Evolutionary conservation across 495 filamentous ascomycete genomes (phyloP).

Genomic region (Copromyces sp.): DNA sequence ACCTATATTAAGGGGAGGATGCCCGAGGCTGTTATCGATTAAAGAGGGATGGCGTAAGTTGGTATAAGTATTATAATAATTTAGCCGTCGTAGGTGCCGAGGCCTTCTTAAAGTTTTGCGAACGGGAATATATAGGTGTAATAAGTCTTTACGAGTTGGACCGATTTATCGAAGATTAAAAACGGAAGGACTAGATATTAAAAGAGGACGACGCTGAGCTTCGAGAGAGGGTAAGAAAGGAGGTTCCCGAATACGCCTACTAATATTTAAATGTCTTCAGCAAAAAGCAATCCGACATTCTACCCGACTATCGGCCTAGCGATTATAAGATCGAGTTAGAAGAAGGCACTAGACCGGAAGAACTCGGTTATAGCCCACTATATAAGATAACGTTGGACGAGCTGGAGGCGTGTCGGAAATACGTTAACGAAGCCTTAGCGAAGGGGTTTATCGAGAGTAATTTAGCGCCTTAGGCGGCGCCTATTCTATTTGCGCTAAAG

Average conservation of each 20-base stretch:
- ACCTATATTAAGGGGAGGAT: not conserved
- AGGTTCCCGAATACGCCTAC: not conserved
- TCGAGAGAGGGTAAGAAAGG: not conserved
- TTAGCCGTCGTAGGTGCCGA: not conserved
- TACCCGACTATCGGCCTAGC: no score
- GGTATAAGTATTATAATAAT: not conserved
- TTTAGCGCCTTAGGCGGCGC: slow-evolving; percentile 8
- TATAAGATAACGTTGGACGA: slow-evolving; percentile 21
- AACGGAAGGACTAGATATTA: not conserved
- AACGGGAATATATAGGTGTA: not conserved
- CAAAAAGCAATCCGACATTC: no score
- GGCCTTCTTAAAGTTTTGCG: not conserved
- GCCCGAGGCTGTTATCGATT: not conserved
- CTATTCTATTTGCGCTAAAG: no score
- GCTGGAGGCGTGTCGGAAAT: slow-evolving; percentile 9
- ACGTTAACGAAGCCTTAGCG: not conserved
- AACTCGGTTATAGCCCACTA: slow-evolving; percentile 7
- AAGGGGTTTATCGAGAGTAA: slow-evolving; percentile 5
- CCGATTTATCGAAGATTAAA: not conserved
- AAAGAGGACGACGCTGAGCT: not conserved
- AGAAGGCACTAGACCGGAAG: not conserved
- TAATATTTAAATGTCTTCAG: not conserved
- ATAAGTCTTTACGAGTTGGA: not conserved
- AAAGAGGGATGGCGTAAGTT: no score
- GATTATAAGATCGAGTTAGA: not conserved